phyloP scores from a whole-genome alignment of 495 filamentous ascomycete species.

The Trichocladium uniseriatum region DNA sequence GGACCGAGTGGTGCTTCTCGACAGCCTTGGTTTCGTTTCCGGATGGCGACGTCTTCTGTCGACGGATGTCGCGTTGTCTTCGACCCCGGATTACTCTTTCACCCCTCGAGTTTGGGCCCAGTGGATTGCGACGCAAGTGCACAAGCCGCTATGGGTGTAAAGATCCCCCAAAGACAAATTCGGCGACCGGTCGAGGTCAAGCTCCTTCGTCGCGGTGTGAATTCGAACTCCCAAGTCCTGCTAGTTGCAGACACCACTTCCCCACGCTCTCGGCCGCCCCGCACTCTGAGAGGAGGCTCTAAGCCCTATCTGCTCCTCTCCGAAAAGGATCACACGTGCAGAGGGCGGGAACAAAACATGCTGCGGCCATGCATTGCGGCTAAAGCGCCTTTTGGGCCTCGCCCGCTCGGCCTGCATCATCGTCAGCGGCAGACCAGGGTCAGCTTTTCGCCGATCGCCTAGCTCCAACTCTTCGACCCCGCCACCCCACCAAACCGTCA shows the following conservation, averaged over 20 bases:
- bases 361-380: background rate
- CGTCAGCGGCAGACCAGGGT: background rate
- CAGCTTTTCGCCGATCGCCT: conserved; percentile 8
- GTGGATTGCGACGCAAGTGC: background rate
- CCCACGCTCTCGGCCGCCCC: background rate
- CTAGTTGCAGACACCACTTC: background rate
- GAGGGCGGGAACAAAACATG: background rate
- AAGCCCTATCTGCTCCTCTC: background rate
- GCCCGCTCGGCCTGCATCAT: conserved; percentile 9
- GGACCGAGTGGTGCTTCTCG: conserved; percentile 24
- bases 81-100: background rate
- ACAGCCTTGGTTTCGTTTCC: no score
- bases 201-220: background rate
- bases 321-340: background rate
- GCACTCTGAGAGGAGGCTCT: background rate
- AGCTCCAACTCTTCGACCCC: conserved; percentile 15
- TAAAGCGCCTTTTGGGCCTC: background rate
- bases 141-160: background rate
- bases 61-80: conserved; percentile 7
- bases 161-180: background rate
- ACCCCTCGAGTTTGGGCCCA: no score
- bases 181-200: no score
- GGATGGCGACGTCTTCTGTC: no score
- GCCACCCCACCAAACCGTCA: conserved; percentile 23
- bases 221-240: background rate